phyloP scores from a whole-genome alignment of 75 land plant genomes.

The Pinus tabuliformis region DNA sequence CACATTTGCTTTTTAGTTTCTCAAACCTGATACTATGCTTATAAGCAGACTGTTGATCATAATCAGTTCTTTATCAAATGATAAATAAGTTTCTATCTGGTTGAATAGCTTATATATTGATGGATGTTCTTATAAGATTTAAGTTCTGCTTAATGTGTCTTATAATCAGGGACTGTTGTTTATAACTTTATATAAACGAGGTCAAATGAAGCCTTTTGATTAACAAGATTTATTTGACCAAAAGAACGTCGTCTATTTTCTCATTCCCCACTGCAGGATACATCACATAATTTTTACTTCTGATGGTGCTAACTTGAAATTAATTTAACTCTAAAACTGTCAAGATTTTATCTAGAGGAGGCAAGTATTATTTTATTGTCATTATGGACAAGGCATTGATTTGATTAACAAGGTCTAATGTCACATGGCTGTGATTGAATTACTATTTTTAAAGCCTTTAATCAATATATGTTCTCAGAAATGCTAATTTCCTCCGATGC shows the following conservation, averaged over 20 bases:
- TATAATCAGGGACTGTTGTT: neutral
- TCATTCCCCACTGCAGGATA: neutral
- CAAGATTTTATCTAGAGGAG: neutral
- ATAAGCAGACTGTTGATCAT: too few relatives aligned
- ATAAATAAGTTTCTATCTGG: too few relatives aligned
- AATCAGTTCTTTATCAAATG: too few relatives aligned
- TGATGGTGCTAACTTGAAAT: neutral
- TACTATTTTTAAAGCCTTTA: neutral
- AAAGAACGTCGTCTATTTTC: neutral
- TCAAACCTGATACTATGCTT: too few relatives aligned
- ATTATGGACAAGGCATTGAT: neutral
- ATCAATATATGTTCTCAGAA: neutral
- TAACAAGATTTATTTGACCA: neutral
- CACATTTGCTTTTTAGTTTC: too few relatives aligned
- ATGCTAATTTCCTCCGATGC: neutral
- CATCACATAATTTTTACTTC: neutral
- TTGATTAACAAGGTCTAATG: neutral
- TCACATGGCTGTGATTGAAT: neutral
- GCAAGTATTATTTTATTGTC: neutral
- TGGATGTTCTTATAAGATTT: too few relatives aligned
- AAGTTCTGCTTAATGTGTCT: neutral
- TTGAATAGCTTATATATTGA: too few relatives aligned
- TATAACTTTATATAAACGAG: neutral
- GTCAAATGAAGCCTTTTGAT: neutral
- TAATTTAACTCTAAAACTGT: neutral